Base-by-base conservation (phyloP, 2,329 filamentous ascomycete species). In the Apiospora hydei region DNA sequence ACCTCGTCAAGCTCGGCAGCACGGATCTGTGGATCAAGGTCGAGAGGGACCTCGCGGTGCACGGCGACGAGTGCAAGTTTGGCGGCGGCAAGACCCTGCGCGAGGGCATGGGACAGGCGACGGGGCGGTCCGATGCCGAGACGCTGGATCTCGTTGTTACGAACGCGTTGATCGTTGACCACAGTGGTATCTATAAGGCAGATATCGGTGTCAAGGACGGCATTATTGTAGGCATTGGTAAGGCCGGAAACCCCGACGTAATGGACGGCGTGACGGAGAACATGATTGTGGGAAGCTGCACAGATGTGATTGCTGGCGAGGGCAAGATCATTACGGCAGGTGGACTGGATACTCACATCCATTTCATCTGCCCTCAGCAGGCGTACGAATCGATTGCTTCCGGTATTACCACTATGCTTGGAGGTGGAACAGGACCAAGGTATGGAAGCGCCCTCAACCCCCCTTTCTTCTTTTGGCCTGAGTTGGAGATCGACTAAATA, bases 321-420 rank as follows among this genome's bases (percentile, higher is more conserved):
- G 91, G 93, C 77, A 94, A 94, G 84, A 98, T 98, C 74, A 84
- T 98, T 70, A 98, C 96, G 0, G 93, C 95, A 1, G 96, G 96
- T 76, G 96, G 93, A 0, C 90, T 98, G 74, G 96, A 98, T 82
- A 90, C 93, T 4, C 95, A 98, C 78, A 94, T 98, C 74, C 96
- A 98, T 82, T 94, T 96, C 78, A 98, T 98, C 80, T 98, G 95
- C 79, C 96, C 96, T 3, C 95, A 98, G 80, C 96, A 98, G 83
- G 92, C 91, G 0, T 85, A 94, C 43, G 96, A 98, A 80, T 89
- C 94, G 7, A 87, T 98, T 71, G 89, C 95, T 8, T 93, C 94
- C 18, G 96, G 96, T 67, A 90, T 98, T 74, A 98, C 96, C 0
- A 97, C 95, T 0, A 91, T 97, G 87, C 86, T 98, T 3, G 96